Evolutionary conservation across 2,329 filamentous ascomycete species (phyloP).

Genomic region (Penicillium sp.): DNA sequence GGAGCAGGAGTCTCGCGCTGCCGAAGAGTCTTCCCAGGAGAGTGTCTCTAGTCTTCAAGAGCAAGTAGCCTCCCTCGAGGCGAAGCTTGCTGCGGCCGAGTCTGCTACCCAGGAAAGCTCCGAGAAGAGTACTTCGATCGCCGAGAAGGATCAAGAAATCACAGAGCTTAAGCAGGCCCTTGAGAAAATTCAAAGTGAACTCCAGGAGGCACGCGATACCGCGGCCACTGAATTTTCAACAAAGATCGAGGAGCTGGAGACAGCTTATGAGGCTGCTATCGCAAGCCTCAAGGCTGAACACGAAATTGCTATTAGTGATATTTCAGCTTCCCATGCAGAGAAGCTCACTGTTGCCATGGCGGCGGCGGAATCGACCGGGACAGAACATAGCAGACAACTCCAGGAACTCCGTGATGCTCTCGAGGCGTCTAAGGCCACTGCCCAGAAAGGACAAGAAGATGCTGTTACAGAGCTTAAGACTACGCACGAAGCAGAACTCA

Average conservation of each 20-base stretch:
- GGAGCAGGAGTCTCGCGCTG: constrained; percentile 35
- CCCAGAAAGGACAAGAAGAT: constrained; percentile 31
- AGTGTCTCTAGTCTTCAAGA: constrained; percentile 32
- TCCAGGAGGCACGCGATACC: constrained; percentile 28
- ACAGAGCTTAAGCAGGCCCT: constrained; percentile 33
- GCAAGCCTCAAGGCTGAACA: constrained; percentile 33
- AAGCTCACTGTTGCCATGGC: constrained; percentile 35
- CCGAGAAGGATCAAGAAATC: constrained; percentile 39
- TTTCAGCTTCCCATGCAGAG: constrained; percentile 31
- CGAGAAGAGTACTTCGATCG: constrained; percentile 28
- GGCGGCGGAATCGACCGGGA: constrained; percentile 30
- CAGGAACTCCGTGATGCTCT: constrained; percentile 36
- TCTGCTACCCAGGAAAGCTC: constrained; percentile 26
- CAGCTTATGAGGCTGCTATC: constrained; percentile 29
- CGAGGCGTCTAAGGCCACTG: constrained; percentile 29
- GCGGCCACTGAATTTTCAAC: constrained; percentile 21
- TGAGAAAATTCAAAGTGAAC: constrained; percentile 34
- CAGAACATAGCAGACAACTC: constrained; percentile 33
- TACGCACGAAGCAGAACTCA: constrained; percentile 33
- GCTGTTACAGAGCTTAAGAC: constrained; percentile 33
- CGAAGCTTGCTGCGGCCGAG: constrained; percentile 34
- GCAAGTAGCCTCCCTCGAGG: constrained; percentile 37
- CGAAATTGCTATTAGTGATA: constrained; percentile 24
- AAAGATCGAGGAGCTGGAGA: constrained; percentile 30
- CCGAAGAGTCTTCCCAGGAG: constrained; percentile 33